Conservation (phyloP, 2,329 filamentous ascomycete species). For the Phialophora expanda region DNA sequence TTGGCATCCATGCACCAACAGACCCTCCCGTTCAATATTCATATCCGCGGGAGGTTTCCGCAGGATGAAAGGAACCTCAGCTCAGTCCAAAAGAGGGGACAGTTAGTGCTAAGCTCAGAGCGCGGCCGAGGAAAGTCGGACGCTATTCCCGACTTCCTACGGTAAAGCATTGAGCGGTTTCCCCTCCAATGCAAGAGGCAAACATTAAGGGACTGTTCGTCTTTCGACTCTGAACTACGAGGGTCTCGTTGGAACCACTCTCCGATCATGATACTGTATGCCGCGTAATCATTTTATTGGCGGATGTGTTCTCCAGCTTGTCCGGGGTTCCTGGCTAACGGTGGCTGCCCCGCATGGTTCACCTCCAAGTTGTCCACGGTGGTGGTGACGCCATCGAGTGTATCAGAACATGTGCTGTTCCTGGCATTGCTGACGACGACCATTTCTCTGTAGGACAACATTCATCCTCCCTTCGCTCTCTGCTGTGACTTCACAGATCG, state of each 20-base stretch:
- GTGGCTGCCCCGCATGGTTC: neutral
- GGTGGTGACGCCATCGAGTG: constrained; percentile 5
- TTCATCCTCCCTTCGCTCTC: neutral
- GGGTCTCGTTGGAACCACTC: neutral
- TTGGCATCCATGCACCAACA: neutral
- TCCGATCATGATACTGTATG: neutral
- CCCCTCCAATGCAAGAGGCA: neutral
- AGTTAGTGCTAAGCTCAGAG: neutral
- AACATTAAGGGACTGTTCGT: neutral
- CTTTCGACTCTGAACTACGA: neutral
- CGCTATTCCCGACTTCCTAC: neutral
- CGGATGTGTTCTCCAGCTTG: neutral
- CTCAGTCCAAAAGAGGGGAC: neutral
- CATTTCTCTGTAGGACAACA: neutral
- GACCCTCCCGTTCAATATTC: neutral
- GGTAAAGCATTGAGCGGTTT: neutral
- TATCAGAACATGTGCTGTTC: neutral
- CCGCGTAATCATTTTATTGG: neutral
- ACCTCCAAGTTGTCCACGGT: neutral
- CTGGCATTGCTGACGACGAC: constrained; percentile 1
- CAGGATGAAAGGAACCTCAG: neutral
- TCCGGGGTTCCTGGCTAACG: constrained; percentile 1
- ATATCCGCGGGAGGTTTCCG: neutral
- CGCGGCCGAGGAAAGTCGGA: no score
- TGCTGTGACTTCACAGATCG: neutral